Evolutionary conservation across 148 eudicot species (phyloP).

Genomic region (Silene conica): DNA sequence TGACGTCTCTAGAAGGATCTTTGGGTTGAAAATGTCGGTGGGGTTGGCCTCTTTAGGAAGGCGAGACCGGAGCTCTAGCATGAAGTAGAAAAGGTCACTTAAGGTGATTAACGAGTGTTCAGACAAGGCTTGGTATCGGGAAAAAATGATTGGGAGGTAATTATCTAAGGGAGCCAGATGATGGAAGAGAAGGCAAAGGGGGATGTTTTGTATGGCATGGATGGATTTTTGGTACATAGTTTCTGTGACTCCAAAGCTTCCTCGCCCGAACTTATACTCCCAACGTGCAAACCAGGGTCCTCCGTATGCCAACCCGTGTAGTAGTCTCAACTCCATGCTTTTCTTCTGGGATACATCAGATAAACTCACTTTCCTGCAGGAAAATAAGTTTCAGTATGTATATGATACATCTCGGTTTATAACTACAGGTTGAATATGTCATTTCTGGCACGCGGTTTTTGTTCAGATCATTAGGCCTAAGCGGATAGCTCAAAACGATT

Average conservation of each 20-base stretch:
- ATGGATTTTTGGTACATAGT: constrained; percentile 71
- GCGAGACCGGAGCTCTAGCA: constrained; percentile 64
- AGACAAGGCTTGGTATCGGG: constrained; percentile 70
- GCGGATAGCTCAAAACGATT: too few species aligned
- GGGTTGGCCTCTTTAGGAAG: constrained; percentile 50
- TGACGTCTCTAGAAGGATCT: constrained; percentile 55
- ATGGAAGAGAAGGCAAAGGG: constrained; percentile 56
- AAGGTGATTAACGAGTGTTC: constrained; percentile 66
- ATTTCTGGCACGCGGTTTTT: too few species aligned
- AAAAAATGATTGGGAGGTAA: constrained; percentile 44
- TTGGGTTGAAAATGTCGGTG: constrained; percentile 35
- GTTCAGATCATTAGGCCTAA: too few species aligned
- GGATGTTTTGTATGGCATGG: constrained; percentile 67
- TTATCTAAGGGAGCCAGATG: constrained; percentile 37
- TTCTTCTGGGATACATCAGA: constrained; percentile 63
- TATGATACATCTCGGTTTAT: too few species aligned
- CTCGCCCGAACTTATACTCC: constrained; percentile 81
- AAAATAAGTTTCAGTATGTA: not conserved
- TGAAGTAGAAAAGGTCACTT: constrained; percentile 65
- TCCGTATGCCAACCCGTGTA: constrained; percentile 74
- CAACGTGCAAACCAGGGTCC: constrained; percentile 84
- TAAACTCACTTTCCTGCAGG: constrained; percentile 79
- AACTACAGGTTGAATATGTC: too few species aligned
- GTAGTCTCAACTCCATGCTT: constrained; percentile 81
- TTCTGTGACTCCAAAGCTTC: constrained; percentile 75